Evolutionary conservation across 352 stramenopile species (phyloP).

Genomic region (Pythium pyrilobum): DNA sequence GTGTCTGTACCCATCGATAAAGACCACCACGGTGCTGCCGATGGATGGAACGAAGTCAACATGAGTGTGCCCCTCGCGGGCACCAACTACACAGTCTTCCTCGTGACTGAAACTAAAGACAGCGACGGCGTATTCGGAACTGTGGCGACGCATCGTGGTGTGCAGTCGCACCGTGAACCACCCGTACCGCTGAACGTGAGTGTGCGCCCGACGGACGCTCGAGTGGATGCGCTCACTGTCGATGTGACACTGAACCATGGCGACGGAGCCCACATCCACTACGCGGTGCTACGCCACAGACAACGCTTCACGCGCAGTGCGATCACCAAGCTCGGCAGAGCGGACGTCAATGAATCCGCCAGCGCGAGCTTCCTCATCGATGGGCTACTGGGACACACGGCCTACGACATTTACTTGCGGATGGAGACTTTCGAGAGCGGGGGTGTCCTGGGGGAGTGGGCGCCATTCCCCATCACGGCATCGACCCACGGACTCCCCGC

Average conservation of each 20-base stretch:
- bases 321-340: constrained; percentile 1
- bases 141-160: constrained; percentile 51
- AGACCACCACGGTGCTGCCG: constrained; percentile 13
- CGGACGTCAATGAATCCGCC: constrained; percentile 17
- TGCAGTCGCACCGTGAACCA: constrained; percentile 44
- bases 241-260: constrained; percentile 36
- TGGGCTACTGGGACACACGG: constrained; percentile 43
- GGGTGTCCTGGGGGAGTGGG: constrained; percentile 64
- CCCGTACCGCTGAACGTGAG: constrained; percentile 31
- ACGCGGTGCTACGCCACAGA: constrained; percentile 38
- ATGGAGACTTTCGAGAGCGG: constrained; percentile 68
- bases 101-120: constrained; percentile 63
- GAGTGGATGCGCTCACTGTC: constrained; percentile 60
- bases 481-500: constrained; percentile 58
- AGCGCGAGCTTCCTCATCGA: constrained; percentile 40
- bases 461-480: constrained; percentile 33
- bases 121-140: constrained; percentile 71
- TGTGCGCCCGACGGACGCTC: constrained; percentile 48
- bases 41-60: constrained; percentile 46
- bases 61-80: constrained; percentile 45
- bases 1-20: constrained; percentile 30
- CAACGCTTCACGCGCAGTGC: constrained; percentile 17
- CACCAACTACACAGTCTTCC: constrained; percentile 61
- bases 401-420: constrained; percentile 71
- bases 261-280: constrained; percentile 53